Evolutionary conservation across 2,329 filamentous ascomycete species (phyloP), one percentile per base, ranked within the genome.

Genomic region (Monilinia fructigena): DNA sequence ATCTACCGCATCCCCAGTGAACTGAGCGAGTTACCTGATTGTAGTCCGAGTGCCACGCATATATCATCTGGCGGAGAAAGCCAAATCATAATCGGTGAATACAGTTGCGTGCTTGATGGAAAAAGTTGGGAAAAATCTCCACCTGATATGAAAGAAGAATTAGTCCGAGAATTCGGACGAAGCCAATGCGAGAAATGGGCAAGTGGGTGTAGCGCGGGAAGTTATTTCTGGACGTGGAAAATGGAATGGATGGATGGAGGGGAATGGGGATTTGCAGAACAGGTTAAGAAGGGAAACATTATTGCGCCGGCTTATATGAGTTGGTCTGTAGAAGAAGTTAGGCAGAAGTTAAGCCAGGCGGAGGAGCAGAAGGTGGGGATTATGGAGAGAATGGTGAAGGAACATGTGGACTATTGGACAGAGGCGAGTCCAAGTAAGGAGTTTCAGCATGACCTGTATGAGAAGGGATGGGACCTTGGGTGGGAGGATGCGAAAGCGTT

Each of bases 201-300:
- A 2, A 11, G 83, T 66, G 72, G 79, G n/a, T 79, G 78, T 55
- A 75, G 82, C 18, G 82, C 81, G 2, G 85, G 85, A 1, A 79
- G 78, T 42, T 86, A 82, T 71, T 87, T 87, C 76, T 86, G 85
- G 85, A 86, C 85, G 0, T 83, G 79, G 72, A 84, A 84, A 65
- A 86, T 86, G 83, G 74, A 73, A 69, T 86, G 84, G 83, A 84
- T 85, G 80, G 80, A 81, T n/a, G 85, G 84, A 16, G 84, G 84
- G 16, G 84, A 85, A 74, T 87, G 85, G 85, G 84, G 84, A 0
- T 86, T 87, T 75, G 79, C 79, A 26, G 79, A 82, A 48, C 83
- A 85, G 75, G 80, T 78, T 11, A 79, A 82, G 28, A 79, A 78
- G 28, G 75, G 77, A 3, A 78, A 79, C 45, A 78, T 85, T 64